phyloP scores from a whole-genome alignment of 2,329 filamentous ascomycete species.

The Ramularia collo-cygni region DNA sequence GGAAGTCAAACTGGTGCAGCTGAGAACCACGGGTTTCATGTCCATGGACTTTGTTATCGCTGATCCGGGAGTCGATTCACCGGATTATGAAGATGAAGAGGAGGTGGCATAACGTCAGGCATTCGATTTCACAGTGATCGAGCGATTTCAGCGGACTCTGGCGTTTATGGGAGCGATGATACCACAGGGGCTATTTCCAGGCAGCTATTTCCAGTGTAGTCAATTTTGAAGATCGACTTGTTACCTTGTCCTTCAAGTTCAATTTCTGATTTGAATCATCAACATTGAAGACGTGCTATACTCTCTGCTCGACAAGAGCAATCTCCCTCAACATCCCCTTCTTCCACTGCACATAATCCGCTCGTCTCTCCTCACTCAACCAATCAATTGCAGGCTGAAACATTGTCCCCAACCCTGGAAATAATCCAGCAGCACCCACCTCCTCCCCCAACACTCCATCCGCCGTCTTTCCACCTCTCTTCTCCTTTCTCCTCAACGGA shows the following conservation, averaged over 20 bases:
- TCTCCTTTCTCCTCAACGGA: constrained; percentile 30
- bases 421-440: constrained; percentile 25
- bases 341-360: constrained; percentile 61
- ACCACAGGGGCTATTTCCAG: too few species aligned
- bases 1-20: constrained; percentile 66
- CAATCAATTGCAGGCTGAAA: constrained; percentile 69
- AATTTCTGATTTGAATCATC: not conserved
- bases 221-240: too few species aligned
- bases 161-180: too few species aligned
- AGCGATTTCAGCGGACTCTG: too few species aligned
- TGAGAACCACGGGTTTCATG: constrained; percentile 83
- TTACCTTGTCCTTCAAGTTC: too few species aligned
- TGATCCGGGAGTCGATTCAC: constrained; percentile 59
- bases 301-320: constrained; percentile 19
- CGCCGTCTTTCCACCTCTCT: constrained; percentile 21
- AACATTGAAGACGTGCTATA: not conserved
- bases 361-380: constrained; percentile 55
- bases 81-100: constrained; percentile 17
- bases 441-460: constrained; percentile 15
- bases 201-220: too few species aligned
- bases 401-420: constrained; percentile 56
- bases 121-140: too few species aligned
- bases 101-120: too few species aligned
- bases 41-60: constrained; percentile 76
- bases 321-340: constrained; percentile 52